Percentiles rank a stretch among this genome's conserved stretches.
Conservation (phyloP, 1,284 basidiomycete genomes). For the Rhodotorula sp. region DNA sequence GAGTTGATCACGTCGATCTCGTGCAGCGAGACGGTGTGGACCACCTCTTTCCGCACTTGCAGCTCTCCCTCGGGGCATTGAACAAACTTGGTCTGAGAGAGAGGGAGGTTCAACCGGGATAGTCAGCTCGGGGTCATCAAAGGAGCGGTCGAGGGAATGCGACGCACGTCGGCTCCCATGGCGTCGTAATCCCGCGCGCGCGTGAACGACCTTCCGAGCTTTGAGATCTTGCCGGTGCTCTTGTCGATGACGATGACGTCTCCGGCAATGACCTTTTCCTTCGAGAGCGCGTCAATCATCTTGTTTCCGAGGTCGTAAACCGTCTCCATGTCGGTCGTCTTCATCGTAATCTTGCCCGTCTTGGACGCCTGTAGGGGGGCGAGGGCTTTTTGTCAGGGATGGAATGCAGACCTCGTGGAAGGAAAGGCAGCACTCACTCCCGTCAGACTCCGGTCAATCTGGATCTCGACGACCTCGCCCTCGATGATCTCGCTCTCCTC, state of each 20-base stretch:
- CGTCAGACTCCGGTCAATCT: constrained; percentile 94
- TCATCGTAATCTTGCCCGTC: constrained; percentile 95
- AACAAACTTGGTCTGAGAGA: constrained; percentile 84
- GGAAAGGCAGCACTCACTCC: constrained; percentile 63
- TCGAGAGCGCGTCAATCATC: constrained; percentile 96
- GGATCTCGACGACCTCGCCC: constrained; percentile 97
- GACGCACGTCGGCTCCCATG: constrained; percentile 91
- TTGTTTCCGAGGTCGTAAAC: constrained; percentile 98
- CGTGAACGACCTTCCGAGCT: constrained; percentile 93
- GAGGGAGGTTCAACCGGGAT: not conserved
- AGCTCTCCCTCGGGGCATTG: constrained; percentile 98
- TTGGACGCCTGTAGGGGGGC: constrained; percentile 73
- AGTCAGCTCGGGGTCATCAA: not conserved
- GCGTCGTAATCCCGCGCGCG: constrained; percentile 97
- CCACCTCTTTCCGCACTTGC: constrained; percentile 93
- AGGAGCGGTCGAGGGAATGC: not conserved
- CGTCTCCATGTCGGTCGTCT: constrained; percentile 99
- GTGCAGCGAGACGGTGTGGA: constrained; percentile 94
- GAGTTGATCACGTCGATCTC: constrained; percentile 99
- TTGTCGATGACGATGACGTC: constrained; percentile 98
- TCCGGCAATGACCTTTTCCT: constrained; percentile 95
- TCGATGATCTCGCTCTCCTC: constrained; percentile 98
- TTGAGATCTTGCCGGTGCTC: constrained; percentile 91
- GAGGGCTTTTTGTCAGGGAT: too few relatives aligned
- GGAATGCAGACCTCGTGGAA: not conserved